Base-by-base conservation (phyloP, 768 basidiomycete species). In the Kwoniella newhampshirensis region DNA sequence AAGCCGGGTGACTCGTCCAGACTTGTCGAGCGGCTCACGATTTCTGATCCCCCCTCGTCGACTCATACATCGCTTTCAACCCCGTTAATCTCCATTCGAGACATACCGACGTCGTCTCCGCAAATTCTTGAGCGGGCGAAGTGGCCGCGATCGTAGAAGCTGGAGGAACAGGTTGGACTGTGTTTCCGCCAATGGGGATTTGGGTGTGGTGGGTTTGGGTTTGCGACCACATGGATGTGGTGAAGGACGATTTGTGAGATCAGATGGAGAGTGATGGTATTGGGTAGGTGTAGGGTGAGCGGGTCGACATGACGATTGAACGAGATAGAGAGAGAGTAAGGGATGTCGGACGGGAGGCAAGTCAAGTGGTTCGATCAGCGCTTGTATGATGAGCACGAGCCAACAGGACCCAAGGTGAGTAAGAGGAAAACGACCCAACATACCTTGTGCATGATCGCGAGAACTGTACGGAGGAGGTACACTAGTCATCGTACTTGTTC, bases 31-130 rank as follows among this genome's bases (percentile, higher is more conserved):
- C n/a, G n/a, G n/a, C 75, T 62, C 59, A 78, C 77, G 74, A 78
- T 64, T 79, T 79, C 28, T 48, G 42, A 3, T 78, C 77, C 15
- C 67, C 78, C 32, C 72, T 82, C 78, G 86, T 88, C 20, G 82
- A 80, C 35, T 92, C 90, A 59, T 91, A 91, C 26, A 91, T 74
- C 43, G 79, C 78, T 73, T 84, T 87, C 55, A 91, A 79, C 2
- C 84, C 85, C 28, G 81, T 80, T 25, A 91, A 78, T 0, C 83
- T 85, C 90, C 90, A 92, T 77, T 91, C 89, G 32, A 80, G 70
- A 18, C 67, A 72, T 13, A 77, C 68, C 2, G 74, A 73, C 2
- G 63, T 63, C 3, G 71, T 73, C 63, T 77, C 76, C 30, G 63
- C 53, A 53, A 73, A 77, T 40, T 75, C 73, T 27, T 68, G 68